phyloP scores from a whole-genome alignment of 202 grass and related monocot species.

The Musa balbisiana region DNA sequence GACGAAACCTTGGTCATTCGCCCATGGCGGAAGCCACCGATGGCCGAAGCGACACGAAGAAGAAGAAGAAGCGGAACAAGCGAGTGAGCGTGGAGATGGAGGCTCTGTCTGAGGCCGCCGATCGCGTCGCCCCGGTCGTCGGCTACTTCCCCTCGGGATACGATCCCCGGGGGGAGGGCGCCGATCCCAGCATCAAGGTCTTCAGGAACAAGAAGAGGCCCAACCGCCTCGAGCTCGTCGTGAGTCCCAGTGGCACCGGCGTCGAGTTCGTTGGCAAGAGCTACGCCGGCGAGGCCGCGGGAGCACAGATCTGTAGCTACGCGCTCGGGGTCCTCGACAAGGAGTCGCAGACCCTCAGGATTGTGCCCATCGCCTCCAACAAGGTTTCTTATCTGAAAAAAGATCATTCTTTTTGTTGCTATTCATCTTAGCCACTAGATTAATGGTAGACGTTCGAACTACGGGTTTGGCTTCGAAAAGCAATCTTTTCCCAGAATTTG shows the following conservation, averaged over 20 bases:
- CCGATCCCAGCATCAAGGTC: slow-evolving; percentile 18
- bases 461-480: too few relatives aligned
- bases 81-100: slow-evolving; percentile 24
- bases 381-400: slow-evolving; percentile 34
- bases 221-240: slow-evolving; percentile 55
- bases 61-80: slow-evolving; percentile 26
- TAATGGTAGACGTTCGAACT: too few relatives aligned
- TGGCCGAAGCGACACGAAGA: not conserved
- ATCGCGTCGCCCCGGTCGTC: slow-evolving; percentile 38
- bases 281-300: slow-evolving; percentile 60
- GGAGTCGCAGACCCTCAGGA: slow-evolving; percentile 62
- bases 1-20: not conserved
- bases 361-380: slow-evolving; percentile 61
- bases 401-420: not conserved
- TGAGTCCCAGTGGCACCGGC: slow-evolving; percentile 24
- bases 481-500: not conserved
- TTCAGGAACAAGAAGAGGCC: slow-evolving; percentile 38
- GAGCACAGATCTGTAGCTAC: slow-evolving; percentile 55
- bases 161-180: slow-evolving; percentile 31
- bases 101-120: slow-evolving; percentile 17
- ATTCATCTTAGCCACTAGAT: not conserved
- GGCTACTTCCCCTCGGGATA: slow-evolving; percentile 85
- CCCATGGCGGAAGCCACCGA: slow-evolving; percentile 13
- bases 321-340: slow-evolving; percentile 80
- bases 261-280: slow-evolving; percentile 71